These are phyloP conservation scores for Trichomonas gallinae DNA, from an alignment of 208 protist genomes.

Conservation along the genomic window DNA sequence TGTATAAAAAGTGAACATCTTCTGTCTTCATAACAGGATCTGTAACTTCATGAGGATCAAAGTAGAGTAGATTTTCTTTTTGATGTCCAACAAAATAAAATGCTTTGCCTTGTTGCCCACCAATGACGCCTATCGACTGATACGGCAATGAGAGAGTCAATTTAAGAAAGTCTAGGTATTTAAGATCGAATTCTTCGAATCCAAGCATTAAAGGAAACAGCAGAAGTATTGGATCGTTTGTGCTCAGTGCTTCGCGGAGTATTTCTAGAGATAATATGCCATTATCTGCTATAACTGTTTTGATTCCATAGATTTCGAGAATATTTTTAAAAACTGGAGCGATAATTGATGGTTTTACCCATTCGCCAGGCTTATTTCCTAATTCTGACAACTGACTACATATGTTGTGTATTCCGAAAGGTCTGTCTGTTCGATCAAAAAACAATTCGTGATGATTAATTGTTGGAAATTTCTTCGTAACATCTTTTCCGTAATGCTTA, in stretches of 20 bases:
- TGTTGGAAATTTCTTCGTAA: not conserved
- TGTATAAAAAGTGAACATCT: not conserved
- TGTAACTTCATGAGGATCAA: not conserved
- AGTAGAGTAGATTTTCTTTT: not conserved
- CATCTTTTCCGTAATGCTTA: not conserved
- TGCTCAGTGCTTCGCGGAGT: not conserved
- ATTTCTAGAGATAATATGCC: not conserved
- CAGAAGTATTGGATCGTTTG: not conserved
- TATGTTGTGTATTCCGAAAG: not conserved
- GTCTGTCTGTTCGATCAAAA: not conserved
- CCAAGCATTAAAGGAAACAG: not conserved
- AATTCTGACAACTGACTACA: not conserved
- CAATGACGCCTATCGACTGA: not conserved
- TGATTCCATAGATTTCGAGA: not conserved
- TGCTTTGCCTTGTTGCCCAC: not conserved
- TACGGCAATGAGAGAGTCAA: not conserved
- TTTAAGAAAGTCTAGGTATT: not conserved
- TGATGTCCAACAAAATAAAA: not conserved
- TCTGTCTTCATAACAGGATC: not conserved
- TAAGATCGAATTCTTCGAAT: not conserved
- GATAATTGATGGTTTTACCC: not conserved
- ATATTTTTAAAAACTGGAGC: not conserved
- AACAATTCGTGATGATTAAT: not conserved
- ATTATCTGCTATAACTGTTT: not conserved
- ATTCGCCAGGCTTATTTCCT: not conserved